phyloP scores from a whole-genome alignment of 2,329 filamentous ascomycete species.

The Colletotrichum musicola region DNA sequence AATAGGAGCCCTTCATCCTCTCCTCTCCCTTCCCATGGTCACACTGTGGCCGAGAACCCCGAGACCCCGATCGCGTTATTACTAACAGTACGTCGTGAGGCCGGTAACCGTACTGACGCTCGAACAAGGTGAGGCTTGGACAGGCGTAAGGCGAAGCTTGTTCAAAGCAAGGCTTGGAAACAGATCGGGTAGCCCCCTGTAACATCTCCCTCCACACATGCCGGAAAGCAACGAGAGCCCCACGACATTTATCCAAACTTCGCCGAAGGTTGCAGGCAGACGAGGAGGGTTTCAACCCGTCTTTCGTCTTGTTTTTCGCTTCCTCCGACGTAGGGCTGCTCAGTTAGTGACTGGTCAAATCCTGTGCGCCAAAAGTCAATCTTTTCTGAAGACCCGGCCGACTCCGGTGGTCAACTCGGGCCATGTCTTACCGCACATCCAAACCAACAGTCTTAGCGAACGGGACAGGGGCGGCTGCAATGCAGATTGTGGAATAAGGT shows the following conservation, averaged over 20 bases:
- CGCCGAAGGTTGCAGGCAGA: not conserved
- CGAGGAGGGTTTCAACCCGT: not conserved
- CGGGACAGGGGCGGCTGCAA: not conserved
- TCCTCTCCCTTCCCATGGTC: no score
- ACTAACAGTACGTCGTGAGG: not conserved
- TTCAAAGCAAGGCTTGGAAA: slow-evolving; percentile 10
- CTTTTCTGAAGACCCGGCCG: not conserved
- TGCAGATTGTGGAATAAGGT: not conserved
- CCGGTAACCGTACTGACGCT: no score
- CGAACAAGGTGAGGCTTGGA: slow-evolving; percentile 19
- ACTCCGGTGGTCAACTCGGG: not conserved
- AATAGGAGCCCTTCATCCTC: no score
- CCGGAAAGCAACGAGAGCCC: not conserved
- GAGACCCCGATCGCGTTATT: not conserved
- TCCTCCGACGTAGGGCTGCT: slow-evolving; percentile 10
- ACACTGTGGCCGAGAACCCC: not conserved
- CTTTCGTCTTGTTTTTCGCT: slow-evolving; percentile 3
- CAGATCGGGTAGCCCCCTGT: slow-evolving; percentile 10
- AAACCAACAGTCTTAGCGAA: no score
- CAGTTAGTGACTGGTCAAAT: not conserved
- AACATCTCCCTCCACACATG: not conserved
- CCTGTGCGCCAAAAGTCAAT: slow-evolving; percentile 6
- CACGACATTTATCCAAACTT: not conserved
- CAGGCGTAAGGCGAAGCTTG: slow-evolving; percentile 23
- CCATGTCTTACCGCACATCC: no score